Percentiles rank a stretch among this genome's conserved stretches.
These are phyloP conservation scores for Litsea cubeba DNA, from an alignment of 164 flowering plant species.

Conservation along the genomic window DNA sequence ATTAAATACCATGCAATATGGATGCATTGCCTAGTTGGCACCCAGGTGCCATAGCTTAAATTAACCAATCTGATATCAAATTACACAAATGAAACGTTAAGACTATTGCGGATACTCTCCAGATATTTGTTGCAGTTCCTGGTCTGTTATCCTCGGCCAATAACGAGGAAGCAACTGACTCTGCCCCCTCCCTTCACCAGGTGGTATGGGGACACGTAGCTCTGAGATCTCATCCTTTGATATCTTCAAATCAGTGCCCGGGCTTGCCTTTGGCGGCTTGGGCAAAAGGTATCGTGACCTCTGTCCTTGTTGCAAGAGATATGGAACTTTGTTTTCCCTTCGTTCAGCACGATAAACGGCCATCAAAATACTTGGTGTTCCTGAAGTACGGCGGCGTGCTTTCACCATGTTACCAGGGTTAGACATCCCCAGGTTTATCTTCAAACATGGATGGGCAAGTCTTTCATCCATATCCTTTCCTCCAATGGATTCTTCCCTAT, in stretches of 20 bases:
- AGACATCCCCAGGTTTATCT: conserved; percentile 40
- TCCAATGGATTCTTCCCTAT: conserved; percentile 20
- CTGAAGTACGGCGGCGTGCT: conserved; percentile 19
- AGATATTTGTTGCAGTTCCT: conserved; percentile 80
- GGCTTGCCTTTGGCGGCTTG: conserved; percentile 46
- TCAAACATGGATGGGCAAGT: conserved; percentile 49
- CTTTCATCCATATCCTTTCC: conserved; percentile 33
- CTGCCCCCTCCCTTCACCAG: conserved; percentile 84
- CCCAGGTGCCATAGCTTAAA: too few species aligned
- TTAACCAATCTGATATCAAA: background rate
- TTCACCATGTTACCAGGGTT: conserved; percentile 7
- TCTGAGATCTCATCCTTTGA: conserved; percentile 41
- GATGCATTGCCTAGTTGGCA: too few species aligned
- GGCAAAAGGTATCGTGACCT: conserved; percentile 63
- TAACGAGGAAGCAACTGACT: conserved; percentile 93
- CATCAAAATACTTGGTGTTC: conserved; percentile 21
- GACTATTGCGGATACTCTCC: conserved; percentile 84
- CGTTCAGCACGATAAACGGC: conserved; percentile 41
- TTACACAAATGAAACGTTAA: background rate
- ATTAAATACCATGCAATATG: too few species aligned
- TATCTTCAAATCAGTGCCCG: conserved; percentile 34
- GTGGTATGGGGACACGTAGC: conserved; percentile 80
- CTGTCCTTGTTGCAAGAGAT: conserved; percentile 47
- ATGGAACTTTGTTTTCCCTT: conserved; percentile 29
- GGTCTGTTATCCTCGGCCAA: conserved; percentile 97